phyloP scores from a whole-genome alignment of 106 monocot genomes.

The Acanthochlamys bracteata region DNA sequence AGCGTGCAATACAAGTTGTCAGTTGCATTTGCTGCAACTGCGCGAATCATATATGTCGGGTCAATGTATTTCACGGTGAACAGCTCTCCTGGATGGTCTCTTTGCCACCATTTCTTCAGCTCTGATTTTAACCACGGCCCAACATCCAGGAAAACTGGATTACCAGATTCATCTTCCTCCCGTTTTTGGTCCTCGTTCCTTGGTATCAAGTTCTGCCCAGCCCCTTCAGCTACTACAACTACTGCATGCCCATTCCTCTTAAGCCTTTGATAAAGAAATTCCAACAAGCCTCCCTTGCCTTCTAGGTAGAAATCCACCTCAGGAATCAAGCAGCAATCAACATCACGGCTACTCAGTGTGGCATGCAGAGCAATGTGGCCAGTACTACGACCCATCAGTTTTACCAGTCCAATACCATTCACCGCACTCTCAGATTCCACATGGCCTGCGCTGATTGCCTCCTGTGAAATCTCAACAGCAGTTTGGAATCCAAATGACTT shows the following conservation, averaged over 20 bases:
- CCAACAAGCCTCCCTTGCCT: slow-evolving; percentile 69
- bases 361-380: slow-evolving; percentile 84
- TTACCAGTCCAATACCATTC: slow-evolving; percentile 83
- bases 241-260: slow-evolving; percentile 68
- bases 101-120: slow-evolving; percentile 71
- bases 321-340: slow-evolving; percentile 86
- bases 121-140: slow-evolving; percentile 66
- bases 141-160: slow-evolving; percentile 56
- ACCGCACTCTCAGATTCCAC: slow-evolving; percentile 84
- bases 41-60: slow-evolving; percentile 88
- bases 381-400: slow-evolving; percentile 87
- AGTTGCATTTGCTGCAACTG: slow-evolving; percentile 71
- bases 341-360: slow-evolving; percentile 72
- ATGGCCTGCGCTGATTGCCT: slow-evolving; percentile 66
- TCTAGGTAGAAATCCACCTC: slow-evolving; percentile 70
- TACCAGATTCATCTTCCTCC: slow-evolving; percentile 69
- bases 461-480: slow-evolving; percentile 73
- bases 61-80: slow-evolving; percentile 91
- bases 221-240: slow-evolving; percentile 74
- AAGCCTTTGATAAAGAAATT: slow-evolving; percentile 57
- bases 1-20: slow-evolving; percentile 80
- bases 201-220: slow-evolving; percentile 62
- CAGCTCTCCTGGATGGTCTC: slow-evolving; percentile 46
- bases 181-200: slow-evolving; percentile 27
- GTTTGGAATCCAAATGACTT: slow-evolving; percentile 91